Conservation (phyloP, 306 rosid genomes). For the Luffa acutangula region DNA sequence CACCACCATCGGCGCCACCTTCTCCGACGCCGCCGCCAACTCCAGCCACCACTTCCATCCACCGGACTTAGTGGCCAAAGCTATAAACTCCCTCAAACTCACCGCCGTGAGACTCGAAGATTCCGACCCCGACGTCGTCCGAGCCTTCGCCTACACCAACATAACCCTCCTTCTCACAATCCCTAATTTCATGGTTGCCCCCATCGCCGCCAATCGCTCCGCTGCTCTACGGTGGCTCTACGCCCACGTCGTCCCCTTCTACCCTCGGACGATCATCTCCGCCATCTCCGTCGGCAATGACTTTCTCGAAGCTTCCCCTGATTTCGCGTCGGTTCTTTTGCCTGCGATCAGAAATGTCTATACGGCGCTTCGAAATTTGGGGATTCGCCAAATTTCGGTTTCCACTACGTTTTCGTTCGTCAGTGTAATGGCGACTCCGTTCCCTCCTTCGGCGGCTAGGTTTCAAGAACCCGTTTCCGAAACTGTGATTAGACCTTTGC, state of each 20-base stretch:
- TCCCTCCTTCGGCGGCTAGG: conserved; percentile 69
- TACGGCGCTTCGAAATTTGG: conserved; percentile 55
- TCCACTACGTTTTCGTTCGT: conserved; percentile 74
- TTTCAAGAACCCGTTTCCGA: conserved; percentile 32
- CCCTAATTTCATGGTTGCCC: conserved; percentile 46
- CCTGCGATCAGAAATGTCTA: conserved; percentile 61
- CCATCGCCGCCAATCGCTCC: conserved; percentile 62
- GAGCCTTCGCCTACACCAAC: conserved; percentile 63
- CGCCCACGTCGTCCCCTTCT: conserved; percentile 65
- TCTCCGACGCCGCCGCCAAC: conserved; percentile 16
- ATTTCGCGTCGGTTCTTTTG: conserved; percentile 26
- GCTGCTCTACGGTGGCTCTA: conserved; percentile 53
- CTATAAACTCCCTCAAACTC: conserved; percentile 29
- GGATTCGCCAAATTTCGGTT: conserved; percentile 52
- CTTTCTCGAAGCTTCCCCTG: conserved; percentile 31
- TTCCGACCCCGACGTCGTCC: conserved; percentile 46
- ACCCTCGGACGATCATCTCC: conserved; percentile 68
- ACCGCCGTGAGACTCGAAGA: conserved; percentile 43
- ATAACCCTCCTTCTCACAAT: conserved; percentile 51
- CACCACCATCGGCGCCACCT: conserved; percentile 44
- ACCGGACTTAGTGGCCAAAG: conserved; percentile 18
- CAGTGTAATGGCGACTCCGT: conserved; percentile 32
- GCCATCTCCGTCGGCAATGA: conserved; percentile 79
- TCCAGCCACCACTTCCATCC: background rate
- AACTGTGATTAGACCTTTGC: conserved; percentile 37